Percentiles rank a stretch among this genome's conserved stretches.
Conservation (phyloP, 169 alveolate genomes). For the Babesia microti region DNA sequence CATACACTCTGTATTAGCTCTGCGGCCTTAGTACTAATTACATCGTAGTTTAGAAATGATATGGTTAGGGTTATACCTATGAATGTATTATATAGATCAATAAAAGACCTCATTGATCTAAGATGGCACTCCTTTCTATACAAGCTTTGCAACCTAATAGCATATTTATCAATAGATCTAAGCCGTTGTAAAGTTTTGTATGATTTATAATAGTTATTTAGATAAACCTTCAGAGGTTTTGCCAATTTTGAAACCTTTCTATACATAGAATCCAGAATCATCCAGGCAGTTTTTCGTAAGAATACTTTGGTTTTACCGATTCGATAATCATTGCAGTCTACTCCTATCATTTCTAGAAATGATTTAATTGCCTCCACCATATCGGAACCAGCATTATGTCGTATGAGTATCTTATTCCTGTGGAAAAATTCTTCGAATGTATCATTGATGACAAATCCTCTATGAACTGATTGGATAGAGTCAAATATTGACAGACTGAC, state of each 20-base stretch:
- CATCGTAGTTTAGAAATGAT: too few relatives aligned
- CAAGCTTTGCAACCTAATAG: too few relatives aligned
- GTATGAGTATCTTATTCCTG: constrained; percentile 25
- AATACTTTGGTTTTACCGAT: constrained; percentile 33
- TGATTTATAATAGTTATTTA: constrained; percentile 7
- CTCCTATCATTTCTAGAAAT: constrained; percentile 14
- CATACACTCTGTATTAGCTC: too few relatives aligned
- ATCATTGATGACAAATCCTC: constrained; percentile 36
- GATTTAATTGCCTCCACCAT: constrained; percentile 3
- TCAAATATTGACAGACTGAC: constrained; percentile 36
- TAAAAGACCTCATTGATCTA: too few relatives aligned
- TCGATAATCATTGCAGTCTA: constrained; percentile 25
- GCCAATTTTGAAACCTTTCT: constrained; percentile 14
- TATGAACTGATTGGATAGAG: constrained; percentile 42
- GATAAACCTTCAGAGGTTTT: constrained; percentile 21
- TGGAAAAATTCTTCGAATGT: constrained; percentile 24
- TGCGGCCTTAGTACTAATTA: too few relatives aligned
- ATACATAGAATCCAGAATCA: constrained; percentile 34
- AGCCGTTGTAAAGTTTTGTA: too few relatives aligned
- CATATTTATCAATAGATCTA: too few relatives aligned
- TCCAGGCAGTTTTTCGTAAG: constrained; percentile 45
- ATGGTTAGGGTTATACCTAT: too few relatives aligned
- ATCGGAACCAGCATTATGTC: constrained; percentile 2
- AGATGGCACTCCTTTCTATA: too few relatives aligned
- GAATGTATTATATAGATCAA: too few relatives aligned